Conservation (phyloP, 108 stramenopile species). For the Parietichytrium sp. region DNA sequence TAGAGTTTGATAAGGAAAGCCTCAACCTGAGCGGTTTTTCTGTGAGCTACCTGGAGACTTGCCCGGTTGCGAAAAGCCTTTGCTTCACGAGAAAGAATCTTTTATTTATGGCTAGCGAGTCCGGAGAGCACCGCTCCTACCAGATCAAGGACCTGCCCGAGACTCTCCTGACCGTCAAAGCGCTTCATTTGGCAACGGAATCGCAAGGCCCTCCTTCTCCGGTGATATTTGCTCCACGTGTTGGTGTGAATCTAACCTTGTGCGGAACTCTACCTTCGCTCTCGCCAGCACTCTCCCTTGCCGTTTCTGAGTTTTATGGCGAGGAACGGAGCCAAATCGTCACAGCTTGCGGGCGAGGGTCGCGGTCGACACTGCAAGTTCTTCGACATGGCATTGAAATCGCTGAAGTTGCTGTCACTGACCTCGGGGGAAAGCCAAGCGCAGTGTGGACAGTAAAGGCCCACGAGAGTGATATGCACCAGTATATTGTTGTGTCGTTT, state of each 20-base stretch:
- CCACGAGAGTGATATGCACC: conserved; percentile 52
- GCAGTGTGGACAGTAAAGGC: conserved; percentile 86
- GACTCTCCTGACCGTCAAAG: not conserved
- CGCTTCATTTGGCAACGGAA: too few relatives aligned
- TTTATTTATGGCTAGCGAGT: conserved; percentile 85
- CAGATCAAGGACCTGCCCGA: conserved; percentile 71
- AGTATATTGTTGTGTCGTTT: conserved; percentile 94
- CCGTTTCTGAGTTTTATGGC: conserved; percentile 84
- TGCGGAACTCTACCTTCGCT: conserved; percentile 76
- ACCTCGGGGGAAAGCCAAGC: conserved; percentile 85
- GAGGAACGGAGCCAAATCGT: conserved; percentile 90
- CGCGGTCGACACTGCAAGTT: conserved; percentile 74
- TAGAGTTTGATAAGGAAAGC: conserved; percentile 57
- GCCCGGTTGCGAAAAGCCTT: conserved; percentile 76
- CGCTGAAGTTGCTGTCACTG: conserved; percentile 86
- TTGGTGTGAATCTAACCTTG: conserved; percentile 68
- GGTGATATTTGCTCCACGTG: not conserved
- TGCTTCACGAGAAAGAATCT: conserved; percentile 86
- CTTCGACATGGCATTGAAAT: conserved; percentile 86
- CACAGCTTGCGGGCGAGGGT: conserved; percentile 82
- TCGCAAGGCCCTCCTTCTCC: too few relatives aligned
- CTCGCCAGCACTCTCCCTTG: conserved; percentile 77
- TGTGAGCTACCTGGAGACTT: conserved; percentile 78
- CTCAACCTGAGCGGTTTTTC: conserved; percentile 64
- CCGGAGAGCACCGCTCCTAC: conserved; percentile 91